Evolutionary conservation across 345 rosid genomes (phyloP).

Genomic region (Eucalyptus dawsonii): DNA sequence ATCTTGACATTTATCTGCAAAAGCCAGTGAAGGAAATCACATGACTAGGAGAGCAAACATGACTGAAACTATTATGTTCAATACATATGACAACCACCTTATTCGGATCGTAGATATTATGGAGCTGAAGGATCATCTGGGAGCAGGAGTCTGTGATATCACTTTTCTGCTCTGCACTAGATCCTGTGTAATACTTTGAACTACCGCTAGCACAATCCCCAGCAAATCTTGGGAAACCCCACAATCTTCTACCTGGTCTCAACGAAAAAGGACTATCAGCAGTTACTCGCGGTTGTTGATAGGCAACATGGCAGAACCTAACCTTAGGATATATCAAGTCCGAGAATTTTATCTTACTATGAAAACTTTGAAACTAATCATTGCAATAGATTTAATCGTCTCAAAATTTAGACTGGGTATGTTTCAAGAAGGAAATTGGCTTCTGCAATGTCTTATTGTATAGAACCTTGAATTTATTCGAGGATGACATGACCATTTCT

Average conservation of each 20-base stretch:
- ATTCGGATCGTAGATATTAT: slow-evolving; percentile 93
- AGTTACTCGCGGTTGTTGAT: background rate
- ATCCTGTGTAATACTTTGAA: slow-evolving; percentile 44
- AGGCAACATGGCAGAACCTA: background rate
- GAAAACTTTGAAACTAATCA: background rate
- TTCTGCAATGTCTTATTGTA: background rate
- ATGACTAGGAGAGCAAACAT: background rate
- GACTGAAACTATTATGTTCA: background rate
- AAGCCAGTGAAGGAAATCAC: background rate
- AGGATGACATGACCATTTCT: background rate
- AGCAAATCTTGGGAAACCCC: slow-evolving; percentile 87
- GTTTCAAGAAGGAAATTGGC: background rate
- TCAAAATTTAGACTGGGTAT: background rate
- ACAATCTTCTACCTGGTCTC: slow-evolving; percentile 55
- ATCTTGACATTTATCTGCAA: slow-evolving; percentile 78
- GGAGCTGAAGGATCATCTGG: slow-evolving; percentile 95
- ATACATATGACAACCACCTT: slow-evolving; percentile 23
- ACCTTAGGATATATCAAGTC: background rate
- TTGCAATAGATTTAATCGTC: background rate
- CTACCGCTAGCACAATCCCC: slow-evolving; percentile 84
- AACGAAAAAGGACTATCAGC: background rate
- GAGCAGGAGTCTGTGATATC: slow-evolving; percentile 90
- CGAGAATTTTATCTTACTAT: background rate
- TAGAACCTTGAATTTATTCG: background rate
- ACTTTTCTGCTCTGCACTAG: slow-evolving; percentile 53